Conservation (phyloP, 2,329 filamentous ascomycete species). For the Xylaria sp. region DNA sequence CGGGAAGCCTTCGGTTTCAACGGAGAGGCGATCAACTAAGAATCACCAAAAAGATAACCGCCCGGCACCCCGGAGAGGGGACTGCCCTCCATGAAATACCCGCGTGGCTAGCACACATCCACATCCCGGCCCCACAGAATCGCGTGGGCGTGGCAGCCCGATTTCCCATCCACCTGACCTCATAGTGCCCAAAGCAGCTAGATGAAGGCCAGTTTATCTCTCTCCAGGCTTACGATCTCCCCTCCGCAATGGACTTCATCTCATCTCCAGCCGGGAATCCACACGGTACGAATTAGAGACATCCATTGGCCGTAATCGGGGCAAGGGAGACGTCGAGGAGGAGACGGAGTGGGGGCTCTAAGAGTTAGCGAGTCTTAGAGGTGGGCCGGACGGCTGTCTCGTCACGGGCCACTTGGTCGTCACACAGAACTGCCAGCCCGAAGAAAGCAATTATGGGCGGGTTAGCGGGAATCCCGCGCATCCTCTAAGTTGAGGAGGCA, state of each 20-base stretch:
- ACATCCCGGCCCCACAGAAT: not conserved
- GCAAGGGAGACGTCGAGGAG: not conserved
- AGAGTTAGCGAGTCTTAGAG: not conserved
- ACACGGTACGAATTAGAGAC: not conserved
- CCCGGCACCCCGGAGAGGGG: too few species aligned
- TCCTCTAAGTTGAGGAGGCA: not conserved
- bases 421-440: not conserved
- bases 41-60: too few species aligned
- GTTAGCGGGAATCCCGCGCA: slow-evolving; percentile 23
- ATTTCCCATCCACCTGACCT: not conserved
- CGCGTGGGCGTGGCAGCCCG: too few species aligned
- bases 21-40: too few species aligned
- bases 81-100: not conserved
- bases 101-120: not conserved
- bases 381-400: not conserved
- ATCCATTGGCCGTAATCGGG: not conserved
- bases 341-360: not conserved
- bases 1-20: too few species aligned
- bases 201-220: not conserved
- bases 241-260: not conserved
- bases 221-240: not conserved
- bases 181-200: slow-evolving; percentile 1
- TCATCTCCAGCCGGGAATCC: not conserved
- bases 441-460: not conserved
- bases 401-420: not conserved